These are phyloP conservation scores for Citrus inodora DNA, from an alignment of 345 rosid genomes.

Conservation along the genomic window DNA sequence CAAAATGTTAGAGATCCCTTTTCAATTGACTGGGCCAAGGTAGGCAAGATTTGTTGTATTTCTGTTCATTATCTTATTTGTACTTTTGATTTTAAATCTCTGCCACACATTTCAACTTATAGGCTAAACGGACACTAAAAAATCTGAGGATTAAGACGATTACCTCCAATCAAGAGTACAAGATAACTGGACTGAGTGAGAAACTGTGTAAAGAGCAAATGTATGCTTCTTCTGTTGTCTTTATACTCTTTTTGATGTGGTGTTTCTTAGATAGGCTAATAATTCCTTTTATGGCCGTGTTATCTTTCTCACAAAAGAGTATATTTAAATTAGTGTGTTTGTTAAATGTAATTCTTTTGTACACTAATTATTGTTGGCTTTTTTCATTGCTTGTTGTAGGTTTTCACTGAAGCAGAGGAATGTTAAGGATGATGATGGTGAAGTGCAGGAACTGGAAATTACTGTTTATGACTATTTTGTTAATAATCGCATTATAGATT, in stretches of 20 bases:
- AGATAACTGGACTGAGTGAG: slow-evolving; percentile 82
- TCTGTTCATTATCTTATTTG: not conserved
- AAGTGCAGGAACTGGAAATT: slow-evolving; percentile 39
- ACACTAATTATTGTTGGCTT: not conserved
- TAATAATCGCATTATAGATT: slow-evolving; percentile 44
- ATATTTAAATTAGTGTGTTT: not conserved
- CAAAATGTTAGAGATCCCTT: slow-evolving; percentile 65
- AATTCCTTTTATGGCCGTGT: not conserved
- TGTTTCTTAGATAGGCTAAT: not conserved
- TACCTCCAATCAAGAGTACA: slow-evolving; percentile 79
- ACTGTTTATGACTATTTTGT: slow-evolving; percentile 71
- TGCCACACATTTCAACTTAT: slow-evolving; percentile 12
- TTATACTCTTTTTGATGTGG: not conserved
- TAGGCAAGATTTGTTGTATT: slow-evolving; percentile 10
- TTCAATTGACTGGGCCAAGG: slow-evolving; percentile 76
- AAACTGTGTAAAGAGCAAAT: slow-evolving; percentile 46
- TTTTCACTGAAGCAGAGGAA: slow-evolving; percentile 49
- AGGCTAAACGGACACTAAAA: slow-evolving; percentile 75
- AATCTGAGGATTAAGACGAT: slow-evolving; percentile 66
- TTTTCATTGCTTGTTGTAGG: slow-evolving; percentile 33
- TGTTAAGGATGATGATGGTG: slow-evolving; percentile 39
- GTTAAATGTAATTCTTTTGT: too few species aligned
- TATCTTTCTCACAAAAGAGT: not conserved
- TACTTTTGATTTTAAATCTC: not conserved
- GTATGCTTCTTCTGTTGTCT: slow-evolving; percentile 24